Evolutionary conservation across 2,329 filamentous ascomycete genomes (phyloP), one percentile per base, ranked within the genome.

Genomic region (Madurella fahalii): DNA sequence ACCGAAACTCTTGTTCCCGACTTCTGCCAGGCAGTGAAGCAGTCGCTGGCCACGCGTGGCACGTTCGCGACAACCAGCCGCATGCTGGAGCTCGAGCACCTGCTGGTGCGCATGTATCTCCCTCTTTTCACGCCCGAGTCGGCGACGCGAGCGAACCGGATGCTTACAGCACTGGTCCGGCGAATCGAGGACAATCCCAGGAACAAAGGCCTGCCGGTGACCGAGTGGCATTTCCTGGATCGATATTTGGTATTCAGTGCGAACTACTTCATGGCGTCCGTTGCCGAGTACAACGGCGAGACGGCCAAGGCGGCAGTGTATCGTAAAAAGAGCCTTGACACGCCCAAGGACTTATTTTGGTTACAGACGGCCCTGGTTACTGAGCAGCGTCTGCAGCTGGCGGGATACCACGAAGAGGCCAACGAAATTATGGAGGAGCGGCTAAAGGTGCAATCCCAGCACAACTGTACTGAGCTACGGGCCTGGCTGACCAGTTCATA

Each of bases 211-310:
- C n/a, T 31, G 16, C 52, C 16, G n/a, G 42, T 47, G 34, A 20
- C 39, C 1, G 11, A 49, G 9, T 59, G 58, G 53, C 51, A 32
- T 2, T 64, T 58, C 37, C n/a, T 60, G 9, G 62, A 62, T n/a
- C 43, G 63, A 31, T 63, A 64, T 34, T 37, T 64, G 32, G 56
- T 62, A 13, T 65, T 65, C 37, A 62, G 58, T 2, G 59, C 56
- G 7, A 44, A 59, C 18, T 45, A 62, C 32, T 65, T 65, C 39
- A n/a, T 63, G 37, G 61, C 58, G 3, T 44, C 56, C 1, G 57
- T 65, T 20, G 61, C 59, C 0, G 63, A 60, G 39, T 43, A 45
- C 9, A 48, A 42, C 2, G 61, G 62, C 1, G 51, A 65, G 3
- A 9, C 15, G 9, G 48, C 50, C 1, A 40, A 46, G n/a, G 63